Evolutionary conservation across 768 basidiomycete species (phyloP).

Genomic region (Antrodiella citrinella): DNA sequence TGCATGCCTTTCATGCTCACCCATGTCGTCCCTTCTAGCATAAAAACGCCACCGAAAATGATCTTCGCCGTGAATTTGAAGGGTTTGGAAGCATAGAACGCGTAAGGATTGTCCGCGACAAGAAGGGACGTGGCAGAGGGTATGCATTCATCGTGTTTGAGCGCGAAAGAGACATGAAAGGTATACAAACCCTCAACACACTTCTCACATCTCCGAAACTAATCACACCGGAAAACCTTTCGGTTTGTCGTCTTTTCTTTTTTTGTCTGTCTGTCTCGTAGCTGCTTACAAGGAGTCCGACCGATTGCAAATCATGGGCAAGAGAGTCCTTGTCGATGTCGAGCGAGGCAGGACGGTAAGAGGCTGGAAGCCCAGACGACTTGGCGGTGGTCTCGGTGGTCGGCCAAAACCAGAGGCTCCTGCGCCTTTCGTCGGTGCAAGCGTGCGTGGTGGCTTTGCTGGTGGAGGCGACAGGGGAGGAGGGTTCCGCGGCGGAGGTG

Average conservation of each 20-base stretch:
- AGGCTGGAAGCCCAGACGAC: constrained; percentile 94
- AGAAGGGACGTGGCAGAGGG: constrained; percentile 78
- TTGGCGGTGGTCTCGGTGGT: constrained; percentile 99
- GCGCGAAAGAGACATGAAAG: constrained; percentile 99
- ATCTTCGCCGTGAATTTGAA: constrained; percentile 93
- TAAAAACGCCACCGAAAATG: constrained; percentile 84
- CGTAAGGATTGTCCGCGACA: constrained; percentile 87
- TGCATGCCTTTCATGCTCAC: neutral
- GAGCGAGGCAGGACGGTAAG: constrained; percentile 96
- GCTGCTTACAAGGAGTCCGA: constrained; percentile 99
- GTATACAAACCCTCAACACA: constrained; percentile 32
- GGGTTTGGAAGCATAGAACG: constrained; percentile 92
- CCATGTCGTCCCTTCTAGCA: constrained; percentile 51
- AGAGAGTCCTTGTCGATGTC: constrained; percentile 94
- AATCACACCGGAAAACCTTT: constrained; percentile 13
- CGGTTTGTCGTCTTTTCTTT: constrained; percentile 16
- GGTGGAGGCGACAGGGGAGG: constrained; percentile 34
- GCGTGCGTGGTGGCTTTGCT: constrained; percentile 37
- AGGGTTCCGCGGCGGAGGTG: constrained; percentile 28
- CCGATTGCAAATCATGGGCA: constrained; percentile 91
- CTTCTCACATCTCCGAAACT: constrained; percentile 4
- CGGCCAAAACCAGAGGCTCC: constrained; percentile 70
- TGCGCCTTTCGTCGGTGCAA: constrained; percentile 29
- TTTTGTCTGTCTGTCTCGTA: constrained; percentile 24
- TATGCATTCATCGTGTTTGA: constrained; percentile 99